Base-by-base conservation (phyloP, 306 rosid genomes). In the Prunus salicina region DNA sequence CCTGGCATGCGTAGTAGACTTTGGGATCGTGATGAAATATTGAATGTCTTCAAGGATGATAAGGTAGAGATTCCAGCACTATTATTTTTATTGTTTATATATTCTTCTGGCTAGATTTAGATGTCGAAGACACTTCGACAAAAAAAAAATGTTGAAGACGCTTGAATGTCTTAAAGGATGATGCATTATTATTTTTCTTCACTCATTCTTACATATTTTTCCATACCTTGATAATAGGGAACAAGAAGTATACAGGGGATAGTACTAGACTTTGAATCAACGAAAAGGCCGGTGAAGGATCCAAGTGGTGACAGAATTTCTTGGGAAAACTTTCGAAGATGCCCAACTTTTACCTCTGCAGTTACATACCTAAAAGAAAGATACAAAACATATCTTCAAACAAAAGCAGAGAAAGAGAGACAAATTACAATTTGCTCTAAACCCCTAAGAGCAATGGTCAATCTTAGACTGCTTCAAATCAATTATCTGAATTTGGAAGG, bases 1-100 rank as follows among this genome's bases (percentile, higher is more conserved):
- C 85, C 82, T 10, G 80, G 91, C 67, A 67, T 69, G 84, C 88
- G 89, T 41, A 89, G 88, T 62, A 81, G 97, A 60, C 53, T 91
- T 49, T 89, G 93, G 97, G 83, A 89, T 66, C 86, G 85, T 51
- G 67, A 61, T 43, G 82, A 86, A 27, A 86, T 87, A 77, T 63
- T 89, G 80, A 18, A 74, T 30, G 86, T 86, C 49, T 78, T 89
- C 75, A 55, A 72, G 72, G 43, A 60, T 82, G 51, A 80, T 7
- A 83, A 76, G 93, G 91, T 88, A 81, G 9, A 5, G 22, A 28
- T 28, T 69, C 13, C 73, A 69, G 1, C 22, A 16, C 28, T 15
- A 11, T 69, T 18, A 25, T 28, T 50, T 27, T 49, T 50, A n/a
- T 69, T 25, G 43, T 69, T 49, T 34, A 50, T 14, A 46, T 24